phyloP scores from a whole-genome alignment of 768 basidiomycete genomes.

The Tricholomella constricta region DNA sequence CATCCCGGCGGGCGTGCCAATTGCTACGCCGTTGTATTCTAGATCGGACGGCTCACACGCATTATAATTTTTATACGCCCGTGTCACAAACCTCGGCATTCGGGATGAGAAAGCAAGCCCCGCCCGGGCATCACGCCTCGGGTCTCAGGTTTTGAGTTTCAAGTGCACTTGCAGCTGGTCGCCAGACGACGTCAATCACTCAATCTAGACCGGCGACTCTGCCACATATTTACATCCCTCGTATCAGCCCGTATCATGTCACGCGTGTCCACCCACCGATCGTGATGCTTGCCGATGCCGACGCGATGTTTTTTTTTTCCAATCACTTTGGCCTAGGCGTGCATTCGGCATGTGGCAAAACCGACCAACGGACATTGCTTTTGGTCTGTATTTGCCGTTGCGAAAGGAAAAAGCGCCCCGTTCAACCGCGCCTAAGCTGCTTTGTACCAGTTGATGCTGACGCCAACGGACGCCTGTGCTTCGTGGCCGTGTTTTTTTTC shows the following conservation, averaged over 20 bases:
- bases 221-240: no score
- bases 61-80: background rate
- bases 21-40: background rate
- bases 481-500: background rate
- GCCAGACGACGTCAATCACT: no score
- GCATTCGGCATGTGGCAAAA: no score
- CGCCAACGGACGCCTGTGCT: background rate
- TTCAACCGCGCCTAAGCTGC: background rate
- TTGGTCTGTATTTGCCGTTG: background rate
- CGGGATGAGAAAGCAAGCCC: no score
- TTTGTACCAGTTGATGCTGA: constrained; percentile 3
- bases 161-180: no score
- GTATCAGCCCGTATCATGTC: background rate
- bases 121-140: no score
- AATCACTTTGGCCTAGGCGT: background rate
- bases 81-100: background rate
- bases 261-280: background rate
- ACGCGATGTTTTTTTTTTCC: no score
- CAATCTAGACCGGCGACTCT: no score
- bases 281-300: background rate
- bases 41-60: background rate
- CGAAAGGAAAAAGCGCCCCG: background rate
- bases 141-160: no score
- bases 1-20: background rate
- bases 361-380: background rate